Base-by-base conservation (phyloP, 768 basidiomycete species). In the Russula olivacea region DNA sequence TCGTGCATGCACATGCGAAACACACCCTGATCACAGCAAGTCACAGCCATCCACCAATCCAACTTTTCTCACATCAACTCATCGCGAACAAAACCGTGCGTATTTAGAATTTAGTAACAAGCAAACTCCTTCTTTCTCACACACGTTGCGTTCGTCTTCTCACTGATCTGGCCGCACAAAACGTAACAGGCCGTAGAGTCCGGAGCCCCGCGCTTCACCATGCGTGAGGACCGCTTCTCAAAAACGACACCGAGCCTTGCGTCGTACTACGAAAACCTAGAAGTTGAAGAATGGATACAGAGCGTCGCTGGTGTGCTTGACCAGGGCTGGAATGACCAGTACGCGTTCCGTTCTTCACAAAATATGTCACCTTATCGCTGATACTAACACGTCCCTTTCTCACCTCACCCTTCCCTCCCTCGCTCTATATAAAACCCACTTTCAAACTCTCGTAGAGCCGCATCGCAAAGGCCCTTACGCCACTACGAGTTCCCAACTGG, bases 401-500 rank as follows among this genome's bases (percentile, higher is more conserved):
- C 38, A 40, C 19, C 8, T 9, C 49, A 50, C 2, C 28, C 28
- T 28, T 28, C 28, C 28, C 28, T 6, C 49, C 11, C 28, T 6
- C 49, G 17, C 30, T 28, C 15, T 19, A 32, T 32, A 28, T 32
- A 30, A 51, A 17, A 14, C 15, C 15, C 38, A 40, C 38, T 15
- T 32, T 10, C 19, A 30, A 51, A 28, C 32, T 28, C 59, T 34
- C 60, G n/a, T 70, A 91, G 90, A 66, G 77, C 76, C 54, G 88
- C 85, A 49, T 76, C 79, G 14, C 74, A 79, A 58, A 81, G 84
- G 45, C 81, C 82, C 7, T 72, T 78, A 45, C 81, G 81, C 66
- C 87, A 83, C 66, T 98, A 96, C 76, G 97, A 99, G 76, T 98
- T 99, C 77, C 92, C 97, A 0, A 93, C 91, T 38, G 97, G 97